Percentiles rank a stretch among this genome's conserved stretches.
phyloP scores from a whole-genome alignment of 257 asterid species.

The Solanum gandarillasii region DNA sequence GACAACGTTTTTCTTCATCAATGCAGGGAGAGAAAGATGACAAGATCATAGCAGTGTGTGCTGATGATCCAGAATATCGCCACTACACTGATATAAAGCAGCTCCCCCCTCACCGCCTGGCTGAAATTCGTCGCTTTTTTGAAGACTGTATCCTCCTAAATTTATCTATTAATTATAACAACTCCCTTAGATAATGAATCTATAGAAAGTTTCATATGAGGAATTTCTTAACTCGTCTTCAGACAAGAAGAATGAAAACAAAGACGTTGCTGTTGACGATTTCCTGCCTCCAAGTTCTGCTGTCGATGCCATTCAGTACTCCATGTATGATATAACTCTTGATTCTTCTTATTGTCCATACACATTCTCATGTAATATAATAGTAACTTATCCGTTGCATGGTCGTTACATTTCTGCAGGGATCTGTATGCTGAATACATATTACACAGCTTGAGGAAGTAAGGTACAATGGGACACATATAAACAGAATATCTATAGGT shows the following conservation, averaged over 20 bases:
- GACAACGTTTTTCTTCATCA: background rate
- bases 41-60: slow-evolving; percentile 92
- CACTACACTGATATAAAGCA: slow-evolving; percentile 82
- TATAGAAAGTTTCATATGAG: background rate
- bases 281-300: slow-evolving; percentile 60
- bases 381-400: background rate
- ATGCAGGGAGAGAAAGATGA: slow-evolving; percentile 89
- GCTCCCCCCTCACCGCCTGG: slow-evolving; percentile 86
- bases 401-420: slow-evolving; percentile 21
- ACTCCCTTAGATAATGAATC: background rate
- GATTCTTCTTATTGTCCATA: background rate
- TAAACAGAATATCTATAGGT: background rate
- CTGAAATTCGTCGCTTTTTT: slow-evolving; percentile 88
- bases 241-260: slow-evolving; percentile 90
- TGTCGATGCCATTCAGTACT: slow-evolving; percentile 52
- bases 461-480: background rate
- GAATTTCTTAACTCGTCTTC: slow-evolving; percentile 7
- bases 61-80: slow-evolving; percentile 93
- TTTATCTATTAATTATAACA: background rate
- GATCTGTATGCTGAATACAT: slow-evolving; percentile 81
- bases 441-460: slow-evolving; percentile 51
- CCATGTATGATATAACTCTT: slow-evolving; percentile 40
- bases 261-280: slow-evolving; percentile 66
- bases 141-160: slow-evolving; percentile 72
- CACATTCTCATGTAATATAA: background rate